Conservation (phyloP, 345 rosid species). For the Psidium guajava region DNA sequence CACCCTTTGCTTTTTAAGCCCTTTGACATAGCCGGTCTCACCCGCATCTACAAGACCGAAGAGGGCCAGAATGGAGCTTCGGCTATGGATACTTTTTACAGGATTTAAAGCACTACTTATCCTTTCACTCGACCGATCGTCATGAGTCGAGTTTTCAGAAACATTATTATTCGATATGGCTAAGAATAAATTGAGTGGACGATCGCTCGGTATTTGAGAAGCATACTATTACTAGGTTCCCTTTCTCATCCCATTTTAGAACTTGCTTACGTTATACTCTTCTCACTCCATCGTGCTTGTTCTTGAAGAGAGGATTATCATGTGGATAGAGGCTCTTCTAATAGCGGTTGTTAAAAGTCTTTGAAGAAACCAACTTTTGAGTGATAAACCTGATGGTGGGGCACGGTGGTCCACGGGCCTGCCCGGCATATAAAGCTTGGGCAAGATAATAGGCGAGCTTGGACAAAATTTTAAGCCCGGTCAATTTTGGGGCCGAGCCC, state of each 20-base stretch:
- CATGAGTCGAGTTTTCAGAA: not conserved
- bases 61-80: not conserved
- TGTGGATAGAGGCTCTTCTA: not conserved
- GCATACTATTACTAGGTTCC: not conserved
- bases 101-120: not conserved
- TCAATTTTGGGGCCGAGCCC: not conserved
- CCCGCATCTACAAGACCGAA: not conserved
- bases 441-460: not conserved
- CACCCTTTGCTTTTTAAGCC: constrained; percentile 23
- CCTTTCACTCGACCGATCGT: not conserved
- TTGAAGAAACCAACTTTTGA: not conserved
- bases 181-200: not conserved
- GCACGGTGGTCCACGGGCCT: not conserved
- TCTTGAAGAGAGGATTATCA: too few species aligned
- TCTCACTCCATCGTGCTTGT: too few species aligned
- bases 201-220: not conserved
- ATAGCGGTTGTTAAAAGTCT: not conserved
- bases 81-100: not conserved
- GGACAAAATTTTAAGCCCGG: not conserved
- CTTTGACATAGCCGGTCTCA: constrained; percentile 6
- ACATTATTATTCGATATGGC: not conserved
- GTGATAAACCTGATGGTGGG: not conserved
- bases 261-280: too few species aligned
- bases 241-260: too few species aligned
- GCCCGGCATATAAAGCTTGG: not conserved